Evolutionary conservation across 2,329 filamentous ascomycete genomes (phyloP).

Genomic region (Colletotrichum paranaense): DNA sequence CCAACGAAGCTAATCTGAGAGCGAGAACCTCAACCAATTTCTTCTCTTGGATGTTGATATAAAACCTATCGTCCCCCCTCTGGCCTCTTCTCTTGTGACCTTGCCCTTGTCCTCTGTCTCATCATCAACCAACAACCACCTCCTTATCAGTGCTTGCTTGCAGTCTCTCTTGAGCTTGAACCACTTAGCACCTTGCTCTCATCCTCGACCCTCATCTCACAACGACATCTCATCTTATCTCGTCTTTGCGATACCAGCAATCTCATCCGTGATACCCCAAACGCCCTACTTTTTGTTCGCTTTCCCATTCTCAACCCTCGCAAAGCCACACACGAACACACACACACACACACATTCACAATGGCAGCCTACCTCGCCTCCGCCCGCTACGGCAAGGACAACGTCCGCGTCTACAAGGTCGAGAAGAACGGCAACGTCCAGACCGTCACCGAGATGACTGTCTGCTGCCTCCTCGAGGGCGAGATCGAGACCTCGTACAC

Average conservation of each 20-base stretch:
- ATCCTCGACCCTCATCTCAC: neutral
- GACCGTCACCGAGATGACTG: constrained; percentile 93
- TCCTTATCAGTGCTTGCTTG: neutral
- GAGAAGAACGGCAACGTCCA: constrained; percentile 83
- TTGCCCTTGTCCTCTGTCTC: constrained; percentile 15
- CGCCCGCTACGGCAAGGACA: constrained; percentile 93
- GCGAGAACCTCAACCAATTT: constrained; percentile 17
- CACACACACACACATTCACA: constrained; percentile 22
- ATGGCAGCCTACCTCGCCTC: constrained; percentile 65
- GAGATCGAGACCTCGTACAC: constrained; percentile 94
- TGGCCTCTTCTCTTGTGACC: neutral
- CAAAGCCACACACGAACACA: neutral
- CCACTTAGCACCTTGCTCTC: neutral
- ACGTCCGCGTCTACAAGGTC: constrained; percentile 97
- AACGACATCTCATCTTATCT: neutral
- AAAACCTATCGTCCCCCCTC: constrained; percentile 24
- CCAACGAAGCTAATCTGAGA: constrained; percentile 14
- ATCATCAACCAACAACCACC: neutral
- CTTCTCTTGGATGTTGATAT: constrained; percentile 4
- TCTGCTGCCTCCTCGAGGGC: constrained; percentile 92
- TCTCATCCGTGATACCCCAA: neutral
- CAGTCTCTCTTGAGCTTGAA: neutral
- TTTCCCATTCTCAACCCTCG: neutral
- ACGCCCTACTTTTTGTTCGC: neutral
- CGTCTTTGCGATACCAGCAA: constrained; percentile 3